Evolutionary conservation across 345 rosid species (phyloP).

Genomic region (Kandelia obovata): DNA sequence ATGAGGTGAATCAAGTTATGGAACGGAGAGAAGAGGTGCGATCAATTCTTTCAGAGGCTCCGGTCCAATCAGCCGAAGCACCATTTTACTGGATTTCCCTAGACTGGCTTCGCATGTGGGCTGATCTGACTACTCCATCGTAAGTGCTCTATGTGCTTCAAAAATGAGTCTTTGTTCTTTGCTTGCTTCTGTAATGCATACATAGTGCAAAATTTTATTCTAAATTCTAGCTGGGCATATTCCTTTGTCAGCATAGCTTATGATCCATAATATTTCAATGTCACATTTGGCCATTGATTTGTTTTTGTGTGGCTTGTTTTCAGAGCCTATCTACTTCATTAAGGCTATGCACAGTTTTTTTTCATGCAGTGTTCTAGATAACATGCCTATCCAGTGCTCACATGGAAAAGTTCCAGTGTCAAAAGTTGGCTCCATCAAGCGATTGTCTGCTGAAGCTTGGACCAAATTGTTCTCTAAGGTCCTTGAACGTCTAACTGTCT

Average conservation of each 20-base stretch:
- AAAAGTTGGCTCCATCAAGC: conserved; percentile 68
- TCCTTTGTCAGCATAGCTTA: too few species aligned
- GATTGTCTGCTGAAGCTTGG: conserved; percentile 79
- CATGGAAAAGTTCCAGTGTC: conserved; percentile 82
- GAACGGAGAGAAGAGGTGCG: conserved; percentile 82
- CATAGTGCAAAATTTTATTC: neutral
- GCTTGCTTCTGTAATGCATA: conserved; percentile 6
- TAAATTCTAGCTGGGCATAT: neutral
- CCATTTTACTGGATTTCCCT: conserved; percentile 74
- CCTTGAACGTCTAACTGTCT: conserved; percentile 14
- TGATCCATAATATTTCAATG: too few species aligned
- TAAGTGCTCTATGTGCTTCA: conserved; percentile 34
- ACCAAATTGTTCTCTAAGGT: conserved; percentile 68
- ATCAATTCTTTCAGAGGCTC: conserved; percentile 74
- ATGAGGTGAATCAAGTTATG: conserved; percentile 44
- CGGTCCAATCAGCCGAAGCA: conserved; percentile 62
- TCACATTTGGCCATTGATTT: too few species aligned
- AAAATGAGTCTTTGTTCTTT: neutral
- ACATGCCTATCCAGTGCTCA: conserved; percentile 63
- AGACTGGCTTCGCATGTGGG: conserved; percentile 97
- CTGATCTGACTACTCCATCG: conserved; percentile 67
- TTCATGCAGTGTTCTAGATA: conserved; percentile 60
- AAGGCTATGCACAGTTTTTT: neutral
- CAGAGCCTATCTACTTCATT: neutral
- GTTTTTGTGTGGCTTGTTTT: too few species aligned